A percentile compares a stretch with the other conserved stretches of the same genome.
These are phyloP conservation scores for Hanseniaspora nectarophila DNA, from an alignment of 805 yeast species.

Conservation along the genomic window DNA sequence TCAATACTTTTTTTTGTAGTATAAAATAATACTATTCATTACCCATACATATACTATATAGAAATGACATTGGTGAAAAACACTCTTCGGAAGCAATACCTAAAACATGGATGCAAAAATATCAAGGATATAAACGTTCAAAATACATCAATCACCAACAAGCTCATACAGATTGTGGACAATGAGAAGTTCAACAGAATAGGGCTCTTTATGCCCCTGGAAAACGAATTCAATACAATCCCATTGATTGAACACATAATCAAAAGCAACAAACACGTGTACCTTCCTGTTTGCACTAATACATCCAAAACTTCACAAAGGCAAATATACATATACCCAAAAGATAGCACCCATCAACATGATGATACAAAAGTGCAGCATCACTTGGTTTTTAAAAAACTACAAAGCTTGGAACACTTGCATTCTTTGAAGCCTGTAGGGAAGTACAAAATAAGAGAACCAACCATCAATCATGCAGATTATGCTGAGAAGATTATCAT, in stretches of 20 bases:
- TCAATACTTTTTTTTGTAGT: too few relatives aligned
- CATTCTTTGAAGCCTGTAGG: slow-evolving; percentile 50
- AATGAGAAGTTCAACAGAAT: slow-evolving; percentile 5
- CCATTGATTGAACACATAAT: background rate
- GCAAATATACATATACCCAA: slow-evolving; percentile 17
- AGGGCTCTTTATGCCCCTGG: slow-evolving; percentile 6
- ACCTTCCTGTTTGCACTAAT: slow-evolving; percentile 43
- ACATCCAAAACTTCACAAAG: slow-evolving; percentile 25
- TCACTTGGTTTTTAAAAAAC: slow-evolving; percentile 46
- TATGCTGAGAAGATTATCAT: slow-evolving; percentile 26
- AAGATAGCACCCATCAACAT: background rate
- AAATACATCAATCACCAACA: background rate
- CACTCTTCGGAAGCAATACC: slow-evolving; percentile 2
- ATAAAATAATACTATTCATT: too few relatives aligned
- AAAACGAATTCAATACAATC: slow-evolving; percentile 5
- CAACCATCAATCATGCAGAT: slow-evolving; percentile 27
- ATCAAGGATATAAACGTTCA: background rate
- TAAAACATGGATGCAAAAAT: background rate
- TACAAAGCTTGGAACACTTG: slow-evolving; percentile 36
- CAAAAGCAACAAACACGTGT: slow-evolving; percentile 29
- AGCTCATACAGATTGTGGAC: background rate
- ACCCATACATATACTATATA: background rate
- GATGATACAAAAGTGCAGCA: slow-evolving; percentile 24
- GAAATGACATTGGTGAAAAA: slow-evolving; percentile 3
- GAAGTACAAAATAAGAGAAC: slow-evolving; percentile 56